These are phyloP conservation scores for Boletus patriciae DNA, from an alignment of 768 basidiomycete genomes.

Conservation along the genomic window DNA sequence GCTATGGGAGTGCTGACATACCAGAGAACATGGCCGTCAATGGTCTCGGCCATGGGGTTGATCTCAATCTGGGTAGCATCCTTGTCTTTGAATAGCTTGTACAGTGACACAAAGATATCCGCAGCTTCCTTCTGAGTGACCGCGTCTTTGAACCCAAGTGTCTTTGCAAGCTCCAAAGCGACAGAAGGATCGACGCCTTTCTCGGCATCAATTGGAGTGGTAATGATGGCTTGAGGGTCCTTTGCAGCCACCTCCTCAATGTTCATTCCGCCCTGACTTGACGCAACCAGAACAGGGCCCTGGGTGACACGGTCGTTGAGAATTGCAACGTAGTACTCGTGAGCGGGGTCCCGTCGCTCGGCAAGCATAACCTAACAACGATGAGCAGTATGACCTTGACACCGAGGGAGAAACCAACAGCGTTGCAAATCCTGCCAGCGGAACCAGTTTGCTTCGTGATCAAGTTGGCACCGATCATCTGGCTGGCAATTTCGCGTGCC, in stretches of 20 bases:
- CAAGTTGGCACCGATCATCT: conserved; percentile 94
- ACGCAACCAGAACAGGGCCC: conserved; percentile 90
- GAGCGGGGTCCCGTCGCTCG: conserved; percentile 86
- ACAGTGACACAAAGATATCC: conserved; percentile 89
- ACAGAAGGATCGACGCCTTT: conserved; percentile 73
- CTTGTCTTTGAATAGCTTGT: conserved; percentile 97
- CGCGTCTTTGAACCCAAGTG: conserved; percentile 82
- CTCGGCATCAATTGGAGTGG: conserved; percentile 84
- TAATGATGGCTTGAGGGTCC: conserved; percentile 93
- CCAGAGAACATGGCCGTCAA: conserved; percentile 92
- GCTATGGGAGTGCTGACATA: conserved; percentile 37
- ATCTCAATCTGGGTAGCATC: conserved; percentile 99
- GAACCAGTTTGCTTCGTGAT: conserved; percentile 99
- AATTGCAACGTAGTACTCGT: conserved; percentile 98
- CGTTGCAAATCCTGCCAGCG: conserved; percentile 89
- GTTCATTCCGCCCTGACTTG: conserved; percentile 98
- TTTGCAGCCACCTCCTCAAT: conserved; percentile 99
- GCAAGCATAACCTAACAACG: conserved; percentile 90
- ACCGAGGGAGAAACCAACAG: conserved; percentile 51
- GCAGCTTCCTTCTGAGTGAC: conserved; percentile 81
- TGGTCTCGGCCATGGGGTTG: conserved; percentile 93
- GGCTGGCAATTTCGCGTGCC: conserved; percentile 79
- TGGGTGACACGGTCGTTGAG: conserved; percentile 91
- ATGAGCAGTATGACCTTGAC: conserved; percentile 14
- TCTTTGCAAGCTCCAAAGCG: conserved; percentile 79